A percentile compares a stretch with the other conserved stretches of the same genome.
phyloP scores from a whole-genome alignment of 257 asterid genomes.

The Plectranthus barbatus region DNA sequence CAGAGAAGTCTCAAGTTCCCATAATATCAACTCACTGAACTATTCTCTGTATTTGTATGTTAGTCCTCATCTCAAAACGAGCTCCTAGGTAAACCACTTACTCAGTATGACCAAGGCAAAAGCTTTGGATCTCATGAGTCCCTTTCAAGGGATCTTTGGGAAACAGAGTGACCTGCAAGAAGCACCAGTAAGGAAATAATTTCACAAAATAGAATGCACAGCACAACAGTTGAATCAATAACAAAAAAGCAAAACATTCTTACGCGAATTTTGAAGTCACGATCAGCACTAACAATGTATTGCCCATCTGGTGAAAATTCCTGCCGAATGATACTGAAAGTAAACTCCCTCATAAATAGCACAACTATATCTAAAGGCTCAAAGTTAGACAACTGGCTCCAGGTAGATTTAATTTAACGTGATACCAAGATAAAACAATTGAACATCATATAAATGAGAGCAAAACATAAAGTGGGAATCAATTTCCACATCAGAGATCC shows the following conservation, averaged over 20 bases:
- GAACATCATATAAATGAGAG: not conserved
- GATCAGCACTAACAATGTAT: conserved; percentile 73
- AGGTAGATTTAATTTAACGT: not conserved
- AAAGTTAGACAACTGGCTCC: not conserved
- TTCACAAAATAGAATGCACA: not conserved
- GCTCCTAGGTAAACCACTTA: conserved; percentile 25
- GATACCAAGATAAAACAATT: not conserved
- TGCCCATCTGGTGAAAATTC: conserved; percentile 78
- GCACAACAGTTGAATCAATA: not conserved
- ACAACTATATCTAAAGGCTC: not conserved
- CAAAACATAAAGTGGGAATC: not conserved
- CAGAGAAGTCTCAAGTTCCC: not conserved
- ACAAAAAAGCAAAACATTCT: conserved; percentile 7
- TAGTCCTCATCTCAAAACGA: not conserved
- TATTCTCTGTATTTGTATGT: not conserved
- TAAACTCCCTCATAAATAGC: not conserved
- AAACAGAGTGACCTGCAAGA: conserved; percentile 62
- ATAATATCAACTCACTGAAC: not conserved
- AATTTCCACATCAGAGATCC: not conserved
- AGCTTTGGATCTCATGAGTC: conserved; percentile 79
- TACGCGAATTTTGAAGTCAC: conserved; percentile 97
- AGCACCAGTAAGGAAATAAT: conserved; percentile 17
- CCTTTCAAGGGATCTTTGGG: conserved; percentile 69
- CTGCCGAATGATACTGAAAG: conserved; percentile 30
- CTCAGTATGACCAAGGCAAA: conserved; percentile 97